These are phyloP conservation scores for Echium plantagineum DNA, from an alignment of 257 asterid genomes.

Conservation along the genomic window DNA sequence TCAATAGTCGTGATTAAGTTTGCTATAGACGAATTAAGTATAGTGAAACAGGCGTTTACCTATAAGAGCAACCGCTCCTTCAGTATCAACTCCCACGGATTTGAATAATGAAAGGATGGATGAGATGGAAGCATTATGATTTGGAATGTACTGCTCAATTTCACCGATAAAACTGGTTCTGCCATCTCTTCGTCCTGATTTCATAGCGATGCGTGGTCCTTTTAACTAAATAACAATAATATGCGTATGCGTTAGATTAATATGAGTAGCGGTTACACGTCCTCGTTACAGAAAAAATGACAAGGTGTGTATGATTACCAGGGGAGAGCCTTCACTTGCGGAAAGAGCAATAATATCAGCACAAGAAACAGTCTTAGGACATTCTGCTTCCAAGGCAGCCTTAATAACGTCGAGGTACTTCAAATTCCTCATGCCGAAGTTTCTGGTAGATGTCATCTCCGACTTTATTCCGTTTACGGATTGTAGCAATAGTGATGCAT, in stretches of 20 bases:
- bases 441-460: constrained; percentile 44
- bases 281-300: too few relatives aligned
- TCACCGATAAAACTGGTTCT: constrained; percentile 25
- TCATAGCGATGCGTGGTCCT: constrained; percentile 56
- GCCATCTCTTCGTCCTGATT: constrained; percentile 74
- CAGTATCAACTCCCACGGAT: constrained; percentile 43
- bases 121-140: constrained; percentile 53
- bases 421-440: constrained; percentile 69
- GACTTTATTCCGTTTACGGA: constrained; percentile 30
- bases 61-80: constrained; percentile 62
- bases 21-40: too few relatives aligned
- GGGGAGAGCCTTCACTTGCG: constrained; percentile 55
- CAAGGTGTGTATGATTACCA: constrained; percentile 22
- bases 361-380: constrained; percentile 81
- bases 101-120: constrained; percentile 42
- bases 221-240: constrained; percentile 30
- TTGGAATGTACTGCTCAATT: constrained; percentile 48
- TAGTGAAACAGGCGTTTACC: constrained; percentile 23
- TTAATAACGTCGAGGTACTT: constrained; percentile 73
- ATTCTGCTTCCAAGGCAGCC: constrained; percentile 46
- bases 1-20: too few relatives aligned
- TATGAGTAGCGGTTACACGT: too few relatives aligned
- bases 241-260: too few relatives aligned
- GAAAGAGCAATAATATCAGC: constrained; percentile 70
- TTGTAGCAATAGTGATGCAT: constrained; percentile 69